A percentile compares a stretch with the other conserved stretches of the same genome.
Evolutionary conservation across 176 grass and related monocot genomes (phyloP).

Genomic region (Triticum dicoccoides): DNA sequence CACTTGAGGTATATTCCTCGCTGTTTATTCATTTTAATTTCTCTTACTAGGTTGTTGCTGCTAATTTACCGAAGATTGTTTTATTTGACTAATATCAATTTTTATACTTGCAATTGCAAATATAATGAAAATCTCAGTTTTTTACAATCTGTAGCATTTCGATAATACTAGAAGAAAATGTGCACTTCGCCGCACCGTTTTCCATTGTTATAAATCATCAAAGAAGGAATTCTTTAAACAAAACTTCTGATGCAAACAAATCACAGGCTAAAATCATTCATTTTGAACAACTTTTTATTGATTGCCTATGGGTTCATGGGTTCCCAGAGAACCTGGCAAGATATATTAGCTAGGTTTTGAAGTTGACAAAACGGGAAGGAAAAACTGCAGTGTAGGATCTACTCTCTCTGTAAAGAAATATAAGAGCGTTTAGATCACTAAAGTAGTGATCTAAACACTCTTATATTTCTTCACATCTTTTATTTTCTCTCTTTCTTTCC

Average conservation of each 20-base stretch:
- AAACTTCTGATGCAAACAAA: not conserved
- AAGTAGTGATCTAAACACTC: no score
- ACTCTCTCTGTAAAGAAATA: no score
- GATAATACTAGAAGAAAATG: not conserved
- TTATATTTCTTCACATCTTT: no score
- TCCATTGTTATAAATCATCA: not conserved
- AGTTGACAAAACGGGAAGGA: not conserved
- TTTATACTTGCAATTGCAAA: not conserved
- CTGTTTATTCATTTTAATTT: not conserved
- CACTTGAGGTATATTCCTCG: conserved; percentile 64
- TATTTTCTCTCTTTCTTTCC: no score
- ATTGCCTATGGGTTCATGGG: conserved; percentile 60
- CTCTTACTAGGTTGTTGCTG: not conserved
- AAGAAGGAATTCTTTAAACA: not conserved
- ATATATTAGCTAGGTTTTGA: not conserved
- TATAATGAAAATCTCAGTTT: not conserved
- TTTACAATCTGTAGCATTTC: not conserved
- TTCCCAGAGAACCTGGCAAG: conserved; percentile 49
- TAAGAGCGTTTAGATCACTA: no score
- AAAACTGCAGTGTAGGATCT: not conserved
- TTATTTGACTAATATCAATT: conserved; percentile 8
- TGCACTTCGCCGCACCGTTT: no score
- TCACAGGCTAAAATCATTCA: conserved; percentile 61
- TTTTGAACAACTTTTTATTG: conserved; percentile 74
- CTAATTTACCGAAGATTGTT: not conserved